Base-by-base conservation (phyloP, 2,329 filamentous ascomycete genomes). In the Dactylellina parvicollis region DNA sequence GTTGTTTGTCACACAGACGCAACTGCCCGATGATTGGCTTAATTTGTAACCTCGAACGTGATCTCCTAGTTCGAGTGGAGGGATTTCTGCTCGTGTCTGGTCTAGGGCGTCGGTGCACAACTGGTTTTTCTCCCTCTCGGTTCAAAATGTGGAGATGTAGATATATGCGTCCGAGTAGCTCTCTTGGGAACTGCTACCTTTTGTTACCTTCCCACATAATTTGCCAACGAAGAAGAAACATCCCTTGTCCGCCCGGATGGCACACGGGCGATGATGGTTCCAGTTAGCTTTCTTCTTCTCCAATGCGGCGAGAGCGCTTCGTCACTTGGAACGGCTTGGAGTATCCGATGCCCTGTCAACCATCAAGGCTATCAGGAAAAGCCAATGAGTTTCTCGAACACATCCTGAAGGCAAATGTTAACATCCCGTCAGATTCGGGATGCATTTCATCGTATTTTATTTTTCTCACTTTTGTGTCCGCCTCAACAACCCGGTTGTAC, bases 1-100 rank as follows among this genome's bases (percentile, higher is more conserved):
- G 67, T 72, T 72, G 67, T 72, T 59, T 72, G 67, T 72, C 59
- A 72, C 67, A 72, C 67, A 72, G 59, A 54, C 65, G 65, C 47
- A 56, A 49, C 47, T 70, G 65, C 26, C 56, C 65, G 56, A 47
- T 56, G 42, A 64, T 64, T 65, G 57, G 57, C 8, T 34, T 56
- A 34, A n/a, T 50, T 46, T 12, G 20, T 64, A 44, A 57, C 67
- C 67, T 65, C 52, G 59, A 72, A 72, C 67, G 67, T 72, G 67
- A 72, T 72, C 67, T 71, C 67, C 67, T 72, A 50, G 42, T 36
- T 44, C 44, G 7, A 49, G 59, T 72, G 67, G 67, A 72, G 67
- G 67, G 36, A 65, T 72, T 72, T 72, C 62, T 62, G 26, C 38
- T 54, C 44, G 47, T 59, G 38, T 59, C 36, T 61, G 32, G 44